Base-by-base conservation (phyloP, 176 grass and related monocot species). In the Typha latifolia region DNA sequence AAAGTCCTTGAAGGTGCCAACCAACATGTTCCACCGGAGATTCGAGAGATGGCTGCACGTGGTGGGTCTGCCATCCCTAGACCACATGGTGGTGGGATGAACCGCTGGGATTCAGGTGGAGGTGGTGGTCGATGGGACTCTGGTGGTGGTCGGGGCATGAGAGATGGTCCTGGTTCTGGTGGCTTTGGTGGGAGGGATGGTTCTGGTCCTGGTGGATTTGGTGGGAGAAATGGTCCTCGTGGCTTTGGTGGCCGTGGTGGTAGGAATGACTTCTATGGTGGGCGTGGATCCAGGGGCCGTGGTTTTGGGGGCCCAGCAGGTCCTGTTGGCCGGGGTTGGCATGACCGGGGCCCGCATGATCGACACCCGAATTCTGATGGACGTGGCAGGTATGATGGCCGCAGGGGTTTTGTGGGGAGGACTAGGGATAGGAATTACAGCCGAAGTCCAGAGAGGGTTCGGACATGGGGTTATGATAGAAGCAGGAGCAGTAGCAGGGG, bases 1-100 rank as follows among this genome's bases (percentile, higher is more conserved):
- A 97, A 97, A 84, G 72, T 97, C 50, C 82, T 97, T 74, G 85
- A 97, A 82, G 93, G 93, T 75, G 79, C 88, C 69, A 86, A 86
- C 71, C 93, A 97, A 69, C 88, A 80, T 62, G 93, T 97, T 53
- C 93, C 93, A 73, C 83, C 85, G 62, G 77, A 91, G 72, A 75
- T 97, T 62, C 78, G 73, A 50, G 78, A 86, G 22, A 90, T 97
- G 88, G 83, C 78, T 56, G 81, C 86, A 59, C 81, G 83, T 13
- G 84, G 81, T 82, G 79, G 66, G 7, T 48, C 86, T 59, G 74
- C 55, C 47, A 34, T 70, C 71, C 69, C 78, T 62, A 84, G 72
- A 74, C 80, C 64, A 22, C 88, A 77, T 51, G n/a, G 75, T 53
- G 43, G 69, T 79, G 88, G 78, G 32, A 69, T 82, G 72, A 81